Evolutionary conservation across 2,329 filamentous ascomycete species (phyloP).

Genomic region (Ceratocystis destructans): DNA sequence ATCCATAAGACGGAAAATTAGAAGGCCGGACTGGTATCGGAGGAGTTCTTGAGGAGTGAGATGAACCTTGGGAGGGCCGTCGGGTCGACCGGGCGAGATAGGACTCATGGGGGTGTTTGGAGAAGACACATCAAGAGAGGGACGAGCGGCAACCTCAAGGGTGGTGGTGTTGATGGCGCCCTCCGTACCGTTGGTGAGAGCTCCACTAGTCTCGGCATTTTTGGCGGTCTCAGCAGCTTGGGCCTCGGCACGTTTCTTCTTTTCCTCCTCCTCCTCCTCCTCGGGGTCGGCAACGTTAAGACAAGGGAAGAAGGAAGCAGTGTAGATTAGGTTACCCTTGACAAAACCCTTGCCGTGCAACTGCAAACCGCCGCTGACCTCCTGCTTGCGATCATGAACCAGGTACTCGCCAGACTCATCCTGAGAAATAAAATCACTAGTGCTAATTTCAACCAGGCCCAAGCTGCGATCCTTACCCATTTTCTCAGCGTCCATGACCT

Average conservation of each 20-base stretch:
- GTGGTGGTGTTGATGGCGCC: constrained; percentile 22
- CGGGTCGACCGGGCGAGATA: constrained; percentile 25
- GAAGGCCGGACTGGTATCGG: constrained; percentile 76
- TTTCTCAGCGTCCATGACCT: constrained; percentile 94
- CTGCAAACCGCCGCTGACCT: constrained; percentile 53
- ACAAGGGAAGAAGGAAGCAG: constrained; percentile 78
- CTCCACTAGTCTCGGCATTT: constrained; percentile 22
- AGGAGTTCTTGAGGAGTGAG: constrained; percentile 68
- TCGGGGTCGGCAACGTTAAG: constrained; percentile 80
- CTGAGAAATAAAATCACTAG: constrained; percentile 65
- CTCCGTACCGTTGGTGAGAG: constrained; percentile 13
- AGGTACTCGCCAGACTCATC: constrained; percentile 69
- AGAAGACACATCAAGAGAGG: constrained; percentile 14
- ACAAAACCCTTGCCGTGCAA: constrained; percentile 57
- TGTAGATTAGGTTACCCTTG: constrained; percentile 74
- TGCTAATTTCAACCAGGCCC: constrained; percentile 63
- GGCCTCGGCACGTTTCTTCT: constrained; percentile 33
- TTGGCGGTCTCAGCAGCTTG: constrained; percentile 24
- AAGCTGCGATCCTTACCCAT: constrained; percentile 82
- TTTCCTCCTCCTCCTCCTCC: constrained; percentile 63
- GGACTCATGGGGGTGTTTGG: constrained; percentile 30
- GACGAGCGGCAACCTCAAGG: constrained; percentile 17
- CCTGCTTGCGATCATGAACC: constrained; percentile 60
- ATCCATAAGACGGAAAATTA: constrained; percentile 90
- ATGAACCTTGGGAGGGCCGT: constrained; percentile 57